phyloP scores from a whole-genome alignment of 352 stramenopile species.

The Elongisporangium senticosum region DNA sequence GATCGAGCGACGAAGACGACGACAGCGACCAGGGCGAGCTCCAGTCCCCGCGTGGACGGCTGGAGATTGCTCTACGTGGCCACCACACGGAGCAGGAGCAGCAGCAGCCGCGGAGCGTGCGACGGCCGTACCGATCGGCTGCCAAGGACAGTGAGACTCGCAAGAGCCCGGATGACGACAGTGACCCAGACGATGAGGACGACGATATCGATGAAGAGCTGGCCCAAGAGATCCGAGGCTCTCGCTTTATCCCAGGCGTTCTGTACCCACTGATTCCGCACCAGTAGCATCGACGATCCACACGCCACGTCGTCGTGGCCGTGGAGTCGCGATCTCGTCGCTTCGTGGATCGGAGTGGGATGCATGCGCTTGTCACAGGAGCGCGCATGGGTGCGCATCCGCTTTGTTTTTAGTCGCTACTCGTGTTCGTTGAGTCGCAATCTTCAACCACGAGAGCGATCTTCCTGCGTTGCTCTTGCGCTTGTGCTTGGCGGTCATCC shows the following conservation, averaged over 20 bases:
- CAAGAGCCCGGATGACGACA: conserved; percentile 11
- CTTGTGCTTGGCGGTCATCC: neutral
- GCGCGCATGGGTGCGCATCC: too few species aligned
- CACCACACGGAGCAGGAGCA: neutral
- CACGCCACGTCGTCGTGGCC: neutral
- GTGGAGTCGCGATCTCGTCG: neutral
- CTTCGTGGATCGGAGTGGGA: neutral
- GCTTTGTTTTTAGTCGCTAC: too few species aligned
- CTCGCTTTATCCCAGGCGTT: conserved; percentile 45
- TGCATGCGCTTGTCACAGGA: neutral
- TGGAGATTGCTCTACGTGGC: neutral
- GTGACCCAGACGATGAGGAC: conserved; percentile 11
- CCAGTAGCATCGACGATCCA: conserved; percentile 11
- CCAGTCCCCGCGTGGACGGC: neutral
- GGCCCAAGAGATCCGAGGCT: conserved; percentile 17
- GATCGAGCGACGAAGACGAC: conserved; percentile 13
- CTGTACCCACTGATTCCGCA: conserved; percentile 55
- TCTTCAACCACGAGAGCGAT: neutral
- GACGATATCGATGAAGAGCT: conserved; percentile 18
- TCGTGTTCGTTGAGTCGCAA: neutral
- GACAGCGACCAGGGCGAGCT: conserved; percentile 2
- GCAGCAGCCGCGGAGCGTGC: neutral
- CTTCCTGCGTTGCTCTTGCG: neutral
- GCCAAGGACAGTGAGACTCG: neutral
- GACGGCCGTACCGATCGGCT: neutral